A percentile compares a stretch with the other conserved stretches of the same genome.
phyloP scores from a whole-genome alignment of 106 monocot species.

The Dioscorea zingiberensis region DNA sequence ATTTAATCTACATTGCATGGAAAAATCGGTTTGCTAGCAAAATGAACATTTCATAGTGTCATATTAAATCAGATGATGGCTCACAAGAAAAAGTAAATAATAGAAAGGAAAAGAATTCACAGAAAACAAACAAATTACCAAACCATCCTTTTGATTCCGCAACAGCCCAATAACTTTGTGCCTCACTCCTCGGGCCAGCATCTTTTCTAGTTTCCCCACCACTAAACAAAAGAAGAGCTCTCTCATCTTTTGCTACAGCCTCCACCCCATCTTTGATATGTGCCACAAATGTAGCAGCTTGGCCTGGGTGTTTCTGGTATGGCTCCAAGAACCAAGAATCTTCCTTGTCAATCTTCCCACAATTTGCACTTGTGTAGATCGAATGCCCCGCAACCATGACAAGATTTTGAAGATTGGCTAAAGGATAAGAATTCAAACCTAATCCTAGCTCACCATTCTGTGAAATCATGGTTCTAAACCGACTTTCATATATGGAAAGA shows the following conservation, averaged over 20 bases:
- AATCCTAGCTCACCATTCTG: slow-evolving; percentile 17
- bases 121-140: slow-evolving; percentile 38
- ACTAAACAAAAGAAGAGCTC: slow-evolving; percentile 90
- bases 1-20: no score
- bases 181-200: slow-evolving; percentile 93
- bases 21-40: no score
- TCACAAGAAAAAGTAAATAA: no score
- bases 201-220: slow-evolving; percentile 92
- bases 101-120: no score
- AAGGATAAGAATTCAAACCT: slow-evolving; percentile 40
- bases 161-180: slow-evolving; percentile 95
- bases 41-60: no score
- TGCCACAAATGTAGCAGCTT: slow-evolving; percentile 76
- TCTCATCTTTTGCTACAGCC: slow-evolving; percentile 62
- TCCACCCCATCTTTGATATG: slow-evolving; percentile 85
- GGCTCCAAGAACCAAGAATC: slow-evolving; percentile 95
- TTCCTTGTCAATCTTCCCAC: slow-evolving; percentile 74
- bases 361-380: slow-evolving; percentile 73
- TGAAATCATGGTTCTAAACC: slow-evolving; percentile 27
- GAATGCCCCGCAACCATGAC: slow-evolving; percentile 99
- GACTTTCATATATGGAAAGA: slow-evolving; percentile 55
- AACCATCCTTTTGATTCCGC: slow-evolving; percentile 91
- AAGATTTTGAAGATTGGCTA: slow-evolving; percentile 61
- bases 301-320: slow-evolving; percentile 85
- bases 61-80: no score